Evolutionary conservation across 345 rosid species (phyloP).

Genomic region (Rhodomyrtus tomentosa): DNA sequence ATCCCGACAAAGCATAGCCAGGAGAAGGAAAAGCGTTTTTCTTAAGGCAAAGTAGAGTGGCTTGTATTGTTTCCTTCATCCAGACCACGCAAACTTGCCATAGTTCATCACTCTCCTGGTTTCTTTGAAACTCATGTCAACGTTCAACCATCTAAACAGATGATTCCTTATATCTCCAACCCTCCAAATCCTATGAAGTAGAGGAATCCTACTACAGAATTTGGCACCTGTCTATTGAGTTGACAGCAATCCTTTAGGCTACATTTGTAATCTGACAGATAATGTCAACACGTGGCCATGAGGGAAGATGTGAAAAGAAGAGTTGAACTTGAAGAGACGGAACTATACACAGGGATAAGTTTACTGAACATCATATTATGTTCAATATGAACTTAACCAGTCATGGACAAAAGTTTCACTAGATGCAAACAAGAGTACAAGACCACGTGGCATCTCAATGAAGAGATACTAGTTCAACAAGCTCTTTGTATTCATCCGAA

Average conservation of each 20-base stretch:
- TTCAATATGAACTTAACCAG: neutral
- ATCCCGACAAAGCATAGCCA: neutral
- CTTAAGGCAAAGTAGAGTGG: too few relatives aligned
- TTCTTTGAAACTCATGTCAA: neutral
- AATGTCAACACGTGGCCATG: neutral
- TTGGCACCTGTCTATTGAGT: neutral
- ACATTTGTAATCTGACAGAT: neutral
- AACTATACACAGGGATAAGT: neutral
- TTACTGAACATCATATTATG: neutral
- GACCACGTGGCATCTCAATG: slow-evolving; percentile 15
- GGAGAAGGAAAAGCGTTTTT: neutral
- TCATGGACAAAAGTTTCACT: neutral
- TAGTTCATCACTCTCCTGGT: neutral
- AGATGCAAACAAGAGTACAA: neutral
- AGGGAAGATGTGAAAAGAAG: neutral
- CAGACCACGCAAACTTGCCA: neutral
- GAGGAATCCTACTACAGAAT: neutral
- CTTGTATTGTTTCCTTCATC: neutral
- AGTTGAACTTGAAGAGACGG: neutral
- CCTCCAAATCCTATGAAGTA: neutral
- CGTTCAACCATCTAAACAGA: neutral
- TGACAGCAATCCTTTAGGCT: neutral
- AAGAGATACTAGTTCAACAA: slow-evolving; percentile 48
- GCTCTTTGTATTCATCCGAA: slow-evolving; percentile 43
- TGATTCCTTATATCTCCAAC: neutral